phyloP scores from a whole-genome alignment of 2,329 filamentous ascomycete species.

The Dichotomopilus funicola region DNA sequence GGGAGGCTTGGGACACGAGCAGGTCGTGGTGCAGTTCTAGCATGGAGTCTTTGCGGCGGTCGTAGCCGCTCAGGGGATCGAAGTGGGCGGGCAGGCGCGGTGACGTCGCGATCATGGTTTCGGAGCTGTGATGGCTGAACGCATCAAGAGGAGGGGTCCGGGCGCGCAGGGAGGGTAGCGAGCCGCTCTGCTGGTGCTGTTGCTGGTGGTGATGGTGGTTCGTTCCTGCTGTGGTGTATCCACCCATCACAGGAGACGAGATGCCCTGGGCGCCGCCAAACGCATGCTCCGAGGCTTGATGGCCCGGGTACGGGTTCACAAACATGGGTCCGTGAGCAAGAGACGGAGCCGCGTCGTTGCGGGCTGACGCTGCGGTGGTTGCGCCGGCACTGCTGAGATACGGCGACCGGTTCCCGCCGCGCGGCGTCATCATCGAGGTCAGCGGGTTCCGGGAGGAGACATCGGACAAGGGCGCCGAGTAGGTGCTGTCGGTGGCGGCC shows the following conservation, averaged over 20 bases:
- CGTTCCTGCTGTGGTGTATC: constrained; percentile 1
- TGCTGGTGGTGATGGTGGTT: constrained; percentile 25
- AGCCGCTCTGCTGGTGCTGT: constrained; percentile 22
- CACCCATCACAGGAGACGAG: neutral
- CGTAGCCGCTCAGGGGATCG: constrained; percentile 32
- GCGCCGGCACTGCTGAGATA: constrained; percentile 16
- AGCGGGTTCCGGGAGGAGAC: constrained; percentile 23
- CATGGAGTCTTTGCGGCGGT: constrained; percentile 37
- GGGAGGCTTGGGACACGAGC: constrained; percentile 7
- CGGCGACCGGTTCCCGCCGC: constrained; percentile 24
- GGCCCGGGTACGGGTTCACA: constrained; percentile 23
- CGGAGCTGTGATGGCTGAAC: constrained; percentile 36
- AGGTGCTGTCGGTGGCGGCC: constrained; percentile 42
- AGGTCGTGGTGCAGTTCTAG: constrained; percentile 21
- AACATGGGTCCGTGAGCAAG: constrained; percentile 24
- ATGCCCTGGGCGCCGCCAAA: constrained; percentile 34
- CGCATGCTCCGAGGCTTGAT: constrained; percentile 24
- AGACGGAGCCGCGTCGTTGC: constrained; percentile 25
- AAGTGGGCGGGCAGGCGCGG: constrained; percentile 34
- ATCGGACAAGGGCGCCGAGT: constrained; percentile 40
- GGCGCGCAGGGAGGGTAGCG: constrained; percentile 42
- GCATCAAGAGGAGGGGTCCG: constrained; percentile 39
- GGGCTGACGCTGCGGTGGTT: no score
- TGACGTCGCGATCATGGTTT: constrained; percentile 43
- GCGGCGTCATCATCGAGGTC: constrained; percentile 9